Evolutionary conservation across 345 rosid genomes (phyloP), one percentile per base, ranked within the genome.

Genomic region (Ailanthus altissimus): DNA sequence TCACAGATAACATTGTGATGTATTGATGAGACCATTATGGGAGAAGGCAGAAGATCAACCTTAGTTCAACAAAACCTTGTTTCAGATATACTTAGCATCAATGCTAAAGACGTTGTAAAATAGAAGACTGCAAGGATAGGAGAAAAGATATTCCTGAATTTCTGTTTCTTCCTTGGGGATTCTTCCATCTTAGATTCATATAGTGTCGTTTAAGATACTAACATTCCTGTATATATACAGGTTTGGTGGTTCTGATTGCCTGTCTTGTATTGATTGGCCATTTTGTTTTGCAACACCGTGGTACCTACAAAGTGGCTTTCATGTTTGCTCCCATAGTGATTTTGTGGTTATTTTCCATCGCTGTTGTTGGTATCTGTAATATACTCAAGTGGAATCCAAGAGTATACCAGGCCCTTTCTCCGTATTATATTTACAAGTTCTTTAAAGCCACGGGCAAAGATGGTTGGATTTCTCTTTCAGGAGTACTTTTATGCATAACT

Each of bases 391-490:
- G 99, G 99, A 96, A 96, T 82, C 93, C 91, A 50, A 88, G 82
- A 20, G 87, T 92, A 66, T 87, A 83, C 82, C 73, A 70, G 78
- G 98, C 99, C 70, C 87, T 96, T 83, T 96, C 97, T 80, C 99
- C 98, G 16, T 79, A 82, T 78, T 95, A 92, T 78, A 83, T 91
- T 53, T 84, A 84, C 83, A 83, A 80, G 64, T 93, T 92, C 89
- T 91, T 92, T 75, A 83, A 79, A 82, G 80, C 79, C 54, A 91
- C 94, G 5, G 97, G 99, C 62, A 84, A 57, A 73, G 93, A 92
- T 80, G 99, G 99, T 61, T 92, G 94, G 96, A 76, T 88, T 25
- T 92, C 98, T 75, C 93, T 95, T 75, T 90, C 89, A 83, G 99
- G 98, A 72, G 75, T 92, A 69, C 88, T 93, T 71, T 80, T 95